These are phyloP conservation scores for Zygoascus bituminiphila DNA, from an alignment of 805 yeast species.

Conservation along the genomic window DNA sequence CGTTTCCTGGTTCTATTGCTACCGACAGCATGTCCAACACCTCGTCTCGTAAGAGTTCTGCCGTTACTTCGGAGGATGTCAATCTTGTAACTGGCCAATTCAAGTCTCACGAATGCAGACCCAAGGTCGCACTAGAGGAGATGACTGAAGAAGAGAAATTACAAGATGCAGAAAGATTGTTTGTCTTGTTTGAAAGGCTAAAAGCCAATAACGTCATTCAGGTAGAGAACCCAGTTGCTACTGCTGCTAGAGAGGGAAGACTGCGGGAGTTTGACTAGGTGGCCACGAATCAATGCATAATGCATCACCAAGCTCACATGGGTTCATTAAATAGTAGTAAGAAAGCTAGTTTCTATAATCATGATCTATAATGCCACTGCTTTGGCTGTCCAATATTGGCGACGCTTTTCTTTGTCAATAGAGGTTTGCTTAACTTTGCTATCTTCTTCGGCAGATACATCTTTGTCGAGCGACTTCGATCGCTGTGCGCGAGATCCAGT, in stretches of 20 bases:
- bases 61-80: slow-evolving; percentile 1
- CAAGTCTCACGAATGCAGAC: slow-evolving; percentile 4
- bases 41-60: background rate
- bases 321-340: background rate
- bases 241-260: slow-evolving; percentile 11
- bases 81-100: slow-evolving; percentile 27
- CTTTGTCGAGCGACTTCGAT: background rate
- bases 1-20: slow-evolving; percentile 5
- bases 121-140: slow-evolving; percentile 12
- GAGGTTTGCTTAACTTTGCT: background rate
- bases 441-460: background rate
- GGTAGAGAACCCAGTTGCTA: slow-evolving; percentile 34
- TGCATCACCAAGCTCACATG: too few species aligned
- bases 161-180: slow-evolving; percentile 38
- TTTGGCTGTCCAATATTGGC: slow-evolving; percentile 5
- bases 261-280: background rate
- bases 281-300: background rate
- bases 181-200: slow-evolving; percentile 35
- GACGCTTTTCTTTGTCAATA: background rate
- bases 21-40: background rate
- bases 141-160: slow-evolving; percentile 38
- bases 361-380: background rate
- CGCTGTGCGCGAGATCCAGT: background rate
- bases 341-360: background rate
- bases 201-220: slow-evolving; percentile 32